Evolutionary conservation across 1,139 yeast species (phyloP), one percentile per base, ranked within the genome.

Genomic region (Blastobotrys elegans): DNA sequence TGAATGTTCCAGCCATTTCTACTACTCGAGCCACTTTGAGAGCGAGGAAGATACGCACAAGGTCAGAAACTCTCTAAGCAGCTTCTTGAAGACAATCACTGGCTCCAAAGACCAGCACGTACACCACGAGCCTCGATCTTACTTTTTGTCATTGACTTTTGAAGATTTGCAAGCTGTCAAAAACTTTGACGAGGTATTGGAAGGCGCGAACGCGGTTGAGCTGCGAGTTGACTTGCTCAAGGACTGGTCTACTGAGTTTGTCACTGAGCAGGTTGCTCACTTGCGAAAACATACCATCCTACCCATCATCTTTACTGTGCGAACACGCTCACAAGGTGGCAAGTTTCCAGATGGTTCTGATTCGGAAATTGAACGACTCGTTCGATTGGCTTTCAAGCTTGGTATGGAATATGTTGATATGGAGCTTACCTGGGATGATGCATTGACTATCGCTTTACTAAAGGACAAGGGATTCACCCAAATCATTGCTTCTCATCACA

Each of bases 251-350:
- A 46, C 57, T 16, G 68, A 64, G 17, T 84, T 73, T 61, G 87
- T 90, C 44, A 81, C 86, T 47, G 81, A 80, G 54, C 96, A 89
- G 64, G 70, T 88, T 48, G 86, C 89, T 1, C 62, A 74, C 24
- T 69, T 90, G 57, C 79, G 96, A 61, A 76, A 69, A 58, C 72
- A 72, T 36, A 73, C 85, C n/a, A 70, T 72, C 36, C 68, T 87
- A 50, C 97, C 97, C 41, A 81, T 90, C 33, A 76, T 92, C 50
- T 87, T 80, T 69, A 88, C 96, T 2, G 71, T 88, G 4, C 78
- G 96, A 63, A 85, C 95, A 1, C 63, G 69, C 55, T 71, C 82
- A 10, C 96, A 89, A 67, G 96, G 96, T 43, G 97, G 97, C 35
- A 67, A 71, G 39, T 84, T 86, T 69, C 84, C 85, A 0, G 83